Conservation (phyloP, 225 moss, liverwort and hornwort species). For the Marchantia polymorpha region DNA sequence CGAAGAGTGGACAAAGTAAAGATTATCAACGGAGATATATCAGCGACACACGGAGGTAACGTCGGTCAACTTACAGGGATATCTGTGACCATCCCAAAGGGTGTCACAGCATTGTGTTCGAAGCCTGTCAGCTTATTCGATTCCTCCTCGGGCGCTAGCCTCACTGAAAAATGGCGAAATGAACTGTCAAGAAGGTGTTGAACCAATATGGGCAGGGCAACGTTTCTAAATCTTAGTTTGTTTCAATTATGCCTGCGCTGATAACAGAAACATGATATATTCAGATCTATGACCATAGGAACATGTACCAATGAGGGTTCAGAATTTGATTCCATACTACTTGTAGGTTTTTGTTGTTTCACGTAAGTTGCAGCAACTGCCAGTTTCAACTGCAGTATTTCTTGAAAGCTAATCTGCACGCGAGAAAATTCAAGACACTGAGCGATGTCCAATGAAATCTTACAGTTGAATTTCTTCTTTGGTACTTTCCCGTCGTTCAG, state of each 20-base stretch:
- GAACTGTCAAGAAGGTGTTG: background rate
- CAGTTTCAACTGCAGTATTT: no score
- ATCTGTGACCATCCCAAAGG: constrained; percentile 75
- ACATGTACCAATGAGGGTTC: no score
- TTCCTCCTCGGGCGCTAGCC: constrained; percentile 88
- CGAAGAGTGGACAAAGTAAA: no score
- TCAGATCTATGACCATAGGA: no score
- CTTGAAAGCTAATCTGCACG: no score
- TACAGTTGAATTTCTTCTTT: constrained; percentile 88
- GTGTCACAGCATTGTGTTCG: constrained; percentile 93
- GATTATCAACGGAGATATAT: background rate
- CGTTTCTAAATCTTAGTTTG: background rate
- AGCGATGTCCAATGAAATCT: constrained; percentile 24
- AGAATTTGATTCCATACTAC: no score
- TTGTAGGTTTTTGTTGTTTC: no score
- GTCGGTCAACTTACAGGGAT: constrained; percentile 64
- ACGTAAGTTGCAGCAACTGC: no score
- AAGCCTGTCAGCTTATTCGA: constrained; percentile 85
- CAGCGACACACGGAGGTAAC: background rate
- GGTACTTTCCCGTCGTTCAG: constrained; percentile 76
- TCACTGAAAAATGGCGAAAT: constrained; percentile 48
- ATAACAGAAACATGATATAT: background rate
- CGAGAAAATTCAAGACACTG: no score
- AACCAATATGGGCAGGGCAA: background rate
- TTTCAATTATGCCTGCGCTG: background rate